phyloP scores from a whole-genome alignment of 2,329 filamentous ascomycete genomes.

The Diplocarpon mali region DNA sequence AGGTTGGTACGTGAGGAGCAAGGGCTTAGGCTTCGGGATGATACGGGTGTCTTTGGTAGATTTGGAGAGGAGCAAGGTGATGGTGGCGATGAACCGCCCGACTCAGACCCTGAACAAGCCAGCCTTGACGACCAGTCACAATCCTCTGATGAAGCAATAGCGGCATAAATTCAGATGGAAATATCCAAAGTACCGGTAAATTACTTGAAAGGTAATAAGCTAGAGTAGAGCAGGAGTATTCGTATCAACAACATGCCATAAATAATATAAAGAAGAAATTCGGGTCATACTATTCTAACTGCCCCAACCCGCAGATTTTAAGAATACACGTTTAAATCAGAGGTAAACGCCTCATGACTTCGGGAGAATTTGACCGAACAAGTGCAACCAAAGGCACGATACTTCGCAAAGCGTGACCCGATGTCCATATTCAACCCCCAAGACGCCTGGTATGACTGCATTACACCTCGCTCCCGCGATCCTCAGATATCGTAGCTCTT shows the following conservation, averaged over 20 bases:
- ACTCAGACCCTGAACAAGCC: too few species aligned
- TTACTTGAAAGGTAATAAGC: not conserved
- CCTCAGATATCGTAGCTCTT: conserved; percentile 32
- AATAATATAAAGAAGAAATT: not conserved
- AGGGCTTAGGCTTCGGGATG: not conserved
- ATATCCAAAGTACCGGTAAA: too few species aligned
- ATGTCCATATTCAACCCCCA: conserved; percentile 21
- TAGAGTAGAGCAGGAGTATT: not conserved
- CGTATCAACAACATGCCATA: not conserved
- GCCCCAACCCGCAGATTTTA: conserved; percentile 8
- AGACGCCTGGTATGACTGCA: conserved; percentile 15
- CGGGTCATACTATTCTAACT: conserved; percentile 8
- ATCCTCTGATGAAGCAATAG: too few species aligned
- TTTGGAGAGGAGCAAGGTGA: not conserved
- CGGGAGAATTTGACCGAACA: conserved; percentile 4
- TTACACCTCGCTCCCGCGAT: conserved; percentile 12
- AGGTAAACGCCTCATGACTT: conserved; percentile 8
- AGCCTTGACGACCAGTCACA: not conserved
- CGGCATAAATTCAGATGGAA: too few species aligned
- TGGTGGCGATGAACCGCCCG: not conserved
- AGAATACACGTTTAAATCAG: conserved; percentile 16
- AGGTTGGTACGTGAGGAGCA: conserved; percentile 3
- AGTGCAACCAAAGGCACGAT: conserved; percentile 12
- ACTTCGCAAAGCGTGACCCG: conserved; percentile 9
- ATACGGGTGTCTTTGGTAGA: not conserved